Evolutionary conservation across 805 yeast species (phyloP).

Genomic region (Ogataea parapolymorpha): DNA sequence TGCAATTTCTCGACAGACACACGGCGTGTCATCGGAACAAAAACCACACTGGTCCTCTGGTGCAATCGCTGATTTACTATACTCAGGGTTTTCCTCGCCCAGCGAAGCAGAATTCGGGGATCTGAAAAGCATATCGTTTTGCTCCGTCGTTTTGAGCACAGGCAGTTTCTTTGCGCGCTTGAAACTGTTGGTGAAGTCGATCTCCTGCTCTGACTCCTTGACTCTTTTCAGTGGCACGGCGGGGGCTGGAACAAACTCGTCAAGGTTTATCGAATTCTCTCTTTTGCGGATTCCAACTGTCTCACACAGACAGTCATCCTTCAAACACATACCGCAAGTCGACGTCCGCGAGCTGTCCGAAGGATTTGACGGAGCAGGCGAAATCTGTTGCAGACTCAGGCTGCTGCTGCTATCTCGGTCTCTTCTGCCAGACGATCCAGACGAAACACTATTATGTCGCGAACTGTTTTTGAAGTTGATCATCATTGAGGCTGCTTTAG

Average conservation of each 20-base stretch:
- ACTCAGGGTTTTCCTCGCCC: constrained; percentile 15
- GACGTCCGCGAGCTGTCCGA: constrained; percentile 36
- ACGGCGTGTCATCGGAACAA: constrained; percentile 88
- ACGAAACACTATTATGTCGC: constrained; percentile 22
- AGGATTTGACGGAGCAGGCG: constrained; percentile 51
- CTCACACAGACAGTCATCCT: constrained; percentile 69
- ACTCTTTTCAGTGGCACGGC: constrained; percentile 59
- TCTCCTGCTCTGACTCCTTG: constrained; percentile 35
- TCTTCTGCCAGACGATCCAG: constrained; percentile 16
- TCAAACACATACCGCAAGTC: constrained; percentile 61
- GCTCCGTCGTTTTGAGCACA: constrained; percentile 24
- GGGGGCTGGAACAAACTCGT: constrained; percentile 52
- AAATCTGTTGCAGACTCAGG: constrained; percentile 27
- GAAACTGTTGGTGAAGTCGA: constrained; percentile 55
- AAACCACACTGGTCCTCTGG: constrained; percentile 80
- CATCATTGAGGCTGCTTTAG: constrained; percentile 30
- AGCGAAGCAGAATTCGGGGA: constrained; percentile 22
- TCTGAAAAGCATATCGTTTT: constrained; percentile 25
- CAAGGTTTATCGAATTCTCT: constrained; percentile 10
- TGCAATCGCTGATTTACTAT: constrained; percentile 27
- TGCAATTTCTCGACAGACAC: constrained; percentile 83
- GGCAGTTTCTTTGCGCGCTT: constrained; percentile 24
- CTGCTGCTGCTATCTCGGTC: constrained; percentile 10
- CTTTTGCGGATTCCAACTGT: constrained; percentile 40
- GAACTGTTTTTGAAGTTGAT: constrained; percentile 29